Percentiles rank a stretch among this genome's conserved stretches.
Conservation (phyloP, 2,329 filamentous ascomycete species). For the Sphaceloma murrayae region DNA sequence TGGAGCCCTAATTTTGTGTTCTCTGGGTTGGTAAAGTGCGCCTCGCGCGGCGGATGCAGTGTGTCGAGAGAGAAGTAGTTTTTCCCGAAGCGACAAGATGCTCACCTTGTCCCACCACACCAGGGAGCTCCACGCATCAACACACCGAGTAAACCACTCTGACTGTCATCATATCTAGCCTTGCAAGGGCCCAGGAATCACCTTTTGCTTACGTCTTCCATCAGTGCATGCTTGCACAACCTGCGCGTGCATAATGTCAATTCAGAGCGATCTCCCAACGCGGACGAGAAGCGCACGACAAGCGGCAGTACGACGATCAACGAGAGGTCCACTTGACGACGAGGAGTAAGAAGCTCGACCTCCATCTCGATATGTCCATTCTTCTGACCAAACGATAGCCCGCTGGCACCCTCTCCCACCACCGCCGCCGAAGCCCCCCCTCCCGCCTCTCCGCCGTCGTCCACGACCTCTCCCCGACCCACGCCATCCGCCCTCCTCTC, state of each 20-base stretch:
- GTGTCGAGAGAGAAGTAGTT: no score
- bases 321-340: conserved; percentile 13
- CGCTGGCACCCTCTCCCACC: not conserved
- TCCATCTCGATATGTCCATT: not conserved
- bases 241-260: not conserved
- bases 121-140: no score
- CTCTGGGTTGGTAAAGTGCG: no score
- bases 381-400: not conserved
- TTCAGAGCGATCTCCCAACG: conserved; percentile 2
- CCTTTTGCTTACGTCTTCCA: no score
- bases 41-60: no score
- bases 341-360: conserved; percentile 2
- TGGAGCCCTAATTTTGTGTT: no score
- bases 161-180: no score
- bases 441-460: not conserved
- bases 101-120: no score
- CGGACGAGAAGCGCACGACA: conserved; percentile 13
- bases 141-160: no score
- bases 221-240: no score
- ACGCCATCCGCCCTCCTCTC: not conserved
- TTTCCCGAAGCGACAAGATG: no score
- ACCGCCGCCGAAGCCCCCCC: not conserved
- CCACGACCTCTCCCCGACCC: not conserved
- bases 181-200: no score
- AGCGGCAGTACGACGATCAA: conserved; percentile 9